Evolutionary conservation across 257 asterid species (phyloP).

Genomic region (Anisodus tanguticus): DNA sequence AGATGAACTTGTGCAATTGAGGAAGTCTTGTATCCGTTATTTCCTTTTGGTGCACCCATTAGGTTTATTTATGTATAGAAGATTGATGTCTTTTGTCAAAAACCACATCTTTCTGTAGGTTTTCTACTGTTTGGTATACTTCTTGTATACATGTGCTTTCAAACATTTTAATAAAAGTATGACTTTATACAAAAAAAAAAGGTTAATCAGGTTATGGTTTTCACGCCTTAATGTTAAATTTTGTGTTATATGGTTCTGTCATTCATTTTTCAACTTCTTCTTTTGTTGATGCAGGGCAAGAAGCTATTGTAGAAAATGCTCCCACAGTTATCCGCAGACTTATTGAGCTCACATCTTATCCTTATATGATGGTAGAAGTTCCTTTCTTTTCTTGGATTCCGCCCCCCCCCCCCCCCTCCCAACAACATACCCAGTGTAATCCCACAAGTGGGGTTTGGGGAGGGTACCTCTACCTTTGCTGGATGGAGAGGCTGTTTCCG

Average conservation of each 20-base stretch:
- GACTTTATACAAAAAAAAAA: not conserved
- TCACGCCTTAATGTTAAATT: not conserved
- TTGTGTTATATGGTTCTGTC: not conserved
- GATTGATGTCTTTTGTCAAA: not conserved
- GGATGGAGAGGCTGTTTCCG: too few relatives aligned
- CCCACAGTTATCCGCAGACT: conserved; percentile 60
- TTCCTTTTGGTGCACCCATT: not conserved
- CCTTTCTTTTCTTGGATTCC: not conserved
- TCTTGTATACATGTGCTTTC: not conserved
- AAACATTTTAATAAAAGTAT: not conserved
- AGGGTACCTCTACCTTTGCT: too few relatives aligned
- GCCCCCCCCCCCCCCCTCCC: too few relatives aligned
- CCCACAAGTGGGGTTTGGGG: too few relatives aligned
- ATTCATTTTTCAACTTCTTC: not conserved
- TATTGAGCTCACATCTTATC: conserved; percentile 57
- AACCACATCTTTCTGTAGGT: not conserved
- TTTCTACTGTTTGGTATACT: not conserved
- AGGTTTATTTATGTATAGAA: not conserved
- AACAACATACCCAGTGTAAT: too few relatives aligned
- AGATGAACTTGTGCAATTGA: not conserved
- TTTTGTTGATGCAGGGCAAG: conserved; percentile 59
- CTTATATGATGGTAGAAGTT: conserved; percentile 63
- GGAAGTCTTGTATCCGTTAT: not conserved
- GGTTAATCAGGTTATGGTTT: conserved; percentile 6
- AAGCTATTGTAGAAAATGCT: conserved; percentile 69